Conservation (phyloP, 768 basidiomycete species). For the Butyriboletus loyo region DNA sequence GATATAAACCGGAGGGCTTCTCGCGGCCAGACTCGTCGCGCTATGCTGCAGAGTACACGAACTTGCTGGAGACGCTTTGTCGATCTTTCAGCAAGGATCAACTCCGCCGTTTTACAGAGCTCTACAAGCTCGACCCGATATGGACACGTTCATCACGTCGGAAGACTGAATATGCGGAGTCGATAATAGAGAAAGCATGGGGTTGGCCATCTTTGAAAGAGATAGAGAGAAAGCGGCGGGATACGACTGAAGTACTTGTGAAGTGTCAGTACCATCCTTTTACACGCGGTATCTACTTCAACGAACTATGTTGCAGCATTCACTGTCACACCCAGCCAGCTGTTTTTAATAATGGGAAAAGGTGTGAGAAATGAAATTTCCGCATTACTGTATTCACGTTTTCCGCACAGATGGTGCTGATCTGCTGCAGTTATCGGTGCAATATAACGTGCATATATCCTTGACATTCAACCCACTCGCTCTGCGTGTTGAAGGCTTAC, state of each 20-base stretch:
- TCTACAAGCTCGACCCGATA: constrained; percentile 42
- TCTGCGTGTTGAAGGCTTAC: constrained; percentile 57
- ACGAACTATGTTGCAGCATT: constrained; percentile 42
- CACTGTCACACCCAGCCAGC: constrained; percentile 52
- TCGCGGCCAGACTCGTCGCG: constrained; percentile 38
- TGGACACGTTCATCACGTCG: constrained; percentile 34
- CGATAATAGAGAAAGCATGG: constrained; percentile 67
- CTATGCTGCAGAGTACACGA: constrained; percentile 53
- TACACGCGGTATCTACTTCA: neutral
- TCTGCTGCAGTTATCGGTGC: constrained; percentile 54
- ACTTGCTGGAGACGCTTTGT: constrained; percentile 50
- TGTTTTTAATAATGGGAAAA: constrained; percentile 72
- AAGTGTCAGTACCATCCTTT: constrained; percentile 39
- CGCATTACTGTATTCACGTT: constrained; percentile 8
- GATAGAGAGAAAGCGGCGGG: constrained; percentile 47
- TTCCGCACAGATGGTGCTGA: constrained; percentile 56
- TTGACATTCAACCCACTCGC: constrained; percentile 54
- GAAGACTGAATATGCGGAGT: constrained; percentile 42
- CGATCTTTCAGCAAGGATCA: constrained; percentile 65
- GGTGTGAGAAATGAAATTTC: constrained; percentile 36
- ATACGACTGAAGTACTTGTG: constrained; percentile 45
- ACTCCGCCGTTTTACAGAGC: constrained; percentile 49
- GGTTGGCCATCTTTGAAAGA: constrained; percentile 60
- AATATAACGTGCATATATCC: constrained; percentile 60
- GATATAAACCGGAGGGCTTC: constrained; percentile 43